Evolutionary conservation across 306 rosid genomes (phyloP), one percentile per base, ranked within the genome.

Genomic region (Ceratonia siliqua): DNA sequence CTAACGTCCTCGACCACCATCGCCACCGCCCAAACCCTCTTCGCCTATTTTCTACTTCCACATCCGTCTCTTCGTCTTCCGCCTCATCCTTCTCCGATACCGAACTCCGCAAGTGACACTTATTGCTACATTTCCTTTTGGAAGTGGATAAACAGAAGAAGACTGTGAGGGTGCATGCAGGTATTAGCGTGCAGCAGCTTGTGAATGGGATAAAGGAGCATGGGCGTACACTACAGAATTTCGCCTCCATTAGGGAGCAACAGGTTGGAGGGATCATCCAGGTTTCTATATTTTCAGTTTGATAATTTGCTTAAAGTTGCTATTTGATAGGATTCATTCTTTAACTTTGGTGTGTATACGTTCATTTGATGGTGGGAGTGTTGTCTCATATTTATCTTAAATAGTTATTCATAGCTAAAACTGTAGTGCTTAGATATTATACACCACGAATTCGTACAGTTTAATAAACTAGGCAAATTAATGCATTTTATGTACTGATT

Each of bases 191-290:
- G 20, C 99, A 94, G 87, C 91, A 92, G 78, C 87, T 94, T 58
- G 96, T 94, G 5, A 96, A 94, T 83, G 99, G 85, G 62, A 85
- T 94, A 41, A 94, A 90, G 86, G 96, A 87, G 3, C 75, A 83
- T 72, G 99, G 99, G 18, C 86, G 92, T 32, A 92, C 99, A 9
- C 75, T 94, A 52, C 99, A 92, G 91, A 92, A 94, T 79, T 92
- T 94, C 45, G 99, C 99, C 2, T 94, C 99, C 62, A 94, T 90
- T 22, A 83, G 97, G 76, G 99, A 92, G 81, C 99, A 94, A 81
- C 98, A 94, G 84, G 87, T 94, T 72, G 99, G 99, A 59, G 99
- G 99, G 74, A 94, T 94, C 53, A 42, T 94, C 74, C 99, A 94
- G 98, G 98, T 90, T 63, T 32, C 62, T 41, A 65, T 14, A 2